Evolutionary conservation across 2,329 filamentous ascomycete genomes (phyloP), one percentile per base, ranked within the genome.

Genomic region (Aureobasidium mangrovei): DNA sequence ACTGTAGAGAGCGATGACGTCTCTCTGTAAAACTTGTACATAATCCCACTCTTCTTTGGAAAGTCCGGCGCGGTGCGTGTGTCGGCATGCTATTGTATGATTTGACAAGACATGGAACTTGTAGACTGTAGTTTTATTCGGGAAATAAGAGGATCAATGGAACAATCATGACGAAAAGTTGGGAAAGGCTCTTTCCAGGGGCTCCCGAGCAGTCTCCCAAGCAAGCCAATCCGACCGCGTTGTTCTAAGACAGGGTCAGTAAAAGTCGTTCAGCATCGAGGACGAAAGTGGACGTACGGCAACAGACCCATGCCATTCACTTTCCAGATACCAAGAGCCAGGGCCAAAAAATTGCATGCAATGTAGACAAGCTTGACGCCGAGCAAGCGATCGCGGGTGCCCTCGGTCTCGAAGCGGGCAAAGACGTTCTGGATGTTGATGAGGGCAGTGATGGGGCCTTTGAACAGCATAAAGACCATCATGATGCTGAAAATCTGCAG

Each of bases 391-490:
- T 72, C 75, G 59, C 79, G 81, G 62, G 88, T 95, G 33, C 80
- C 82, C 52, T 89, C 84, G 24, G 88, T 91, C 69, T 96, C 89
- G 71, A 95, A 95, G 58, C 86, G 85, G 66, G 88, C 82, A 69
- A 98, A 97, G n/a, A 87, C 88, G 65, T 84, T 81, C 67, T 93
- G 90, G 45, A 91, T 91, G 61, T 77, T 82, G 57, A 95, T 72
- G 43, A 97, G 74, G 33, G 91, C 93, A 70, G 88, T 82, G 57
- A 98, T 79, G 7, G 93, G 93, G 61, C 88, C 94, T 77, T 97
- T 97, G 79, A 98, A 98, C 43, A 95, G 84, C 86, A 96, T 97
- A 65, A 91, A 91, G 18, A 97, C 91, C 91, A 97, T 98, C 89
- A 97, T 97, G 72, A 98, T 97, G 72, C 87, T 94, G 77, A 98